Percentiles rank a stretch among this genome's conserved stretches.
phyloP scores from a whole-genome alignment of 306 rosid species.

The Vigna unguiculata region DNA sequence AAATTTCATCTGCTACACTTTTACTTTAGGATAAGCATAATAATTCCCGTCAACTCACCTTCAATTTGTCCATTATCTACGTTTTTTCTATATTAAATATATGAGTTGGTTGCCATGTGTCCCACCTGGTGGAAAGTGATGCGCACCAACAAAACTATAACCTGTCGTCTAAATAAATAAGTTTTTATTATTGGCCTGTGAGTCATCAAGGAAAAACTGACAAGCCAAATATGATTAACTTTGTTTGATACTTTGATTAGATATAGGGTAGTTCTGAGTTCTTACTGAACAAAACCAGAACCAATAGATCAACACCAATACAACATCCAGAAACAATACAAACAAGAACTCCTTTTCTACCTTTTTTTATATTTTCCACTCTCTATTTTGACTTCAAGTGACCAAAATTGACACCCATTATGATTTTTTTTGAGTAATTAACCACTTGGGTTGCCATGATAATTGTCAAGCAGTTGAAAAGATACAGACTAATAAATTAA shows the following conservation, averaged over 20 bases:
- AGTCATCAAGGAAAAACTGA: conserved; percentile 54
- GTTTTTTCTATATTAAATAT: conserved; percentile 31
- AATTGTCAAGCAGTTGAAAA: conserved; percentile 17
- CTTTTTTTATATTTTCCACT: conserved; percentile 21
- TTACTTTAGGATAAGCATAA: conserved; percentile 54
- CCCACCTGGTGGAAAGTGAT: conserved; percentile 57
- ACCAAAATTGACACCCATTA: conserved; percentile 7
- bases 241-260: conserved; percentile 26
- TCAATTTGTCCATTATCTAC: conserved; percentile 45
- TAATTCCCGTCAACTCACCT: conserved; percentile 35
- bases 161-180: conserved; percentile 31
- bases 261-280: conserved; percentile 36
- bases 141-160: conserved; percentile 40
- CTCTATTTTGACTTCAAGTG: conserved; percentile 41
- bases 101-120: conserved; percentile 46
- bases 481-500: neutral
- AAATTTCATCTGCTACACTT: conserved; percentile 32
- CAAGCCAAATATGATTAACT: conserved; percentile 35
- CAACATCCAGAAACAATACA: conserved; percentile 38
- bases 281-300: conserved; percentile 33
- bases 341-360: neutral
- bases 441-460: conserved; percentile 20
- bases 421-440: conserved; percentile 10
- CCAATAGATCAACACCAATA: conserved; percentile 24
- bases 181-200: conserved; percentile 56